Conservation (phyloP, 2,329 filamentous ascomycete genomes). For the Aspergillus pseudoviridinutans region DNA sequence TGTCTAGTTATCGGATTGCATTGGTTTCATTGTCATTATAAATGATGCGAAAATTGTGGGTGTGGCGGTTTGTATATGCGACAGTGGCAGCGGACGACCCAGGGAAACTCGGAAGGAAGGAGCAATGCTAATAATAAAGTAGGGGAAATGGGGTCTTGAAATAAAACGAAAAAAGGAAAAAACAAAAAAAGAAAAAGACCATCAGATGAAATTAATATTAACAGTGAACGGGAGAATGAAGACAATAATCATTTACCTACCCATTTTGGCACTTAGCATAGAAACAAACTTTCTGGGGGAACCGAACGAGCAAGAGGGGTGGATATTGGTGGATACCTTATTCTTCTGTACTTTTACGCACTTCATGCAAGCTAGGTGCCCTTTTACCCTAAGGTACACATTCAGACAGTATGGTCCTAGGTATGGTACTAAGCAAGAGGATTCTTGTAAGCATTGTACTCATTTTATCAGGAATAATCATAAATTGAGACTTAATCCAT, state of each 20-base stretch:
- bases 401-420: neutral
- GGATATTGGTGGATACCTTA: neutral
- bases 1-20: neutral
- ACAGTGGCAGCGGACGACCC: neutral
- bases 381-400: neutral
- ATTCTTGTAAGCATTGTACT: neutral
- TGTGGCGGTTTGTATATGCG: neutral
- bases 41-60: neutral
- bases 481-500: neutral
- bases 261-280: constrained; percentile 15
- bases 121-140: neutral
- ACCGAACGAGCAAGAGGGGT: constrained; percentile 12
- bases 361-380: neutral
- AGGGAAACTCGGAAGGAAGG: neutral
- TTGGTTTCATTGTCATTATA: neutral
- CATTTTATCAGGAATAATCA: neutral
- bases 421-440: neutral
- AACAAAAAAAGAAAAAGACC: neutral
- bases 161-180: neutral
- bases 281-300: constrained; percentile 16
- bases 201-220: neutral
- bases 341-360: neutral
- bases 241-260: constrained; percentile 8
- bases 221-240: neutral
- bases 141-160: neutral